These are phyloP conservation scores for Linum usitatissimum DNA, from an alignment of 345 rosid species.

Conservation along the genomic window DNA sequence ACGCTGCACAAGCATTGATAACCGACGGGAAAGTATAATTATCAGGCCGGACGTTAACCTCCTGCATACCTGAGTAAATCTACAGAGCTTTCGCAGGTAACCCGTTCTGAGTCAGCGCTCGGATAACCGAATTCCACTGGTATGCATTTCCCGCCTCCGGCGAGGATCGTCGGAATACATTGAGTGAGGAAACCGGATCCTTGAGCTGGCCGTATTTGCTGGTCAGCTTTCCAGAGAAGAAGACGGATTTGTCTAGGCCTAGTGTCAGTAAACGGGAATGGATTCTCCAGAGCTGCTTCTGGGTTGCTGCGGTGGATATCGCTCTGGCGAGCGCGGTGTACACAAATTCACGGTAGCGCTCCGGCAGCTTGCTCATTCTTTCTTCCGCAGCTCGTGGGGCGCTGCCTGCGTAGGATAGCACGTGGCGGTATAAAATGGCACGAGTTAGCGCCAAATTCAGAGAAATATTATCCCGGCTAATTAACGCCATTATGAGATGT, in stretches of 20 bases:
- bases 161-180: constrained; percentile 35
- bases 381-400: neutral
- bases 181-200: constrained; percentile 36
- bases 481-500: too few species aligned
- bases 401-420: neutral
- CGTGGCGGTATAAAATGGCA: too few species aligned
- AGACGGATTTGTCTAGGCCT: constrained; percentile 39
- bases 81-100: constrained; percentile 35
- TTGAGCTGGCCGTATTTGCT: constrained; percentile 41
- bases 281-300: constrained; percentile 28
- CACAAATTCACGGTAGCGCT: neutral
- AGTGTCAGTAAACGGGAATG: constrained; percentile 40
- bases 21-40: constrained; percentile 49
- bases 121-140: constrained; percentile 53
- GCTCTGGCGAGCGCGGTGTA: constrained; percentile 25
- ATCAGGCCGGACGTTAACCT: constrained; percentile 33
- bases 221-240: constrained; percentile 53
- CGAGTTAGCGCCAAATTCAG: too few species aligned
- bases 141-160: constrained; percentile 34
- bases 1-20: constrained; percentile 51
- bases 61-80: constrained; percentile 31
- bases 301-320: constrained; percentile 23
- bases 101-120: constrained; percentile 44
- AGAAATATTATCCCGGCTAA: too few species aligned
- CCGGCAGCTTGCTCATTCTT: neutral